Conservation (phyloP, 164 flowering plant species). For the Piper betle region DNA sequence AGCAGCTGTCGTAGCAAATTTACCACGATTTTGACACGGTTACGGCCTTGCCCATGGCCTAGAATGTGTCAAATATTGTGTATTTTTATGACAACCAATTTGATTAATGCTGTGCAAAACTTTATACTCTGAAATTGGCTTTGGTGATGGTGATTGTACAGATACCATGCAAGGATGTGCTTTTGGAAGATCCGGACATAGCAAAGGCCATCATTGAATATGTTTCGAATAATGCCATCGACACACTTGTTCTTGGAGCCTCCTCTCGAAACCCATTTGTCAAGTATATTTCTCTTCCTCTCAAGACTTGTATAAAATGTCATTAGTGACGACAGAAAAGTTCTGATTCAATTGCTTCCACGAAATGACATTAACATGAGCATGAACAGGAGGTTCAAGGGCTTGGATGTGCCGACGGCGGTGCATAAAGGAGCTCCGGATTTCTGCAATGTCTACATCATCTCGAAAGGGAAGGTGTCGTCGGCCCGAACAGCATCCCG, state of each 20-base stretch:
- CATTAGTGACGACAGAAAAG: neutral
- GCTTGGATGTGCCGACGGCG: constrained; percentile 23
- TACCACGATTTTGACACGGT: too few relatives aligned
- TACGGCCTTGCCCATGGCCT: too few relatives aligned
- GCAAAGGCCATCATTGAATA: constrained; percentile 56
- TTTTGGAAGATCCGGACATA: constrained; percentile 42
- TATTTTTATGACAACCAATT: neutral
- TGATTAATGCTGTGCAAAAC: too few relatives aligned
- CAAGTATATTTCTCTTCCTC: constrained; percentile 19
- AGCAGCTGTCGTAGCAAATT: neutral
- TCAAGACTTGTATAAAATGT: neutral
- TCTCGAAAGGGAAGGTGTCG: constrained; percentile 54
- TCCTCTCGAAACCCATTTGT: constrained; percentile 36
- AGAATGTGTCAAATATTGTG: too few relatives aligned
- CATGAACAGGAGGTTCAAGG: constrained; percentile 38
- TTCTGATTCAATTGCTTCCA: neutral
- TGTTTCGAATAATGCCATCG: constrained; percentile 39
- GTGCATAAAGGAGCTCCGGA: constrained; percentile 58
- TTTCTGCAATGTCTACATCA: constrained; percentile 58
- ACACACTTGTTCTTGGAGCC: constrained; percentile 49
- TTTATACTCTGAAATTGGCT: too few relatives aligned
- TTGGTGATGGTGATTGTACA: constrained; percentile 4
- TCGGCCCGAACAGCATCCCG: constrained; percentile 39
- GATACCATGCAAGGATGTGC: constrained; percentile 50
- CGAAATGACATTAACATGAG: neutral